Base-by-base conservation (phyloP, 768 basidiomycete genomes). In the Saitozyma podzolica region DNA sequence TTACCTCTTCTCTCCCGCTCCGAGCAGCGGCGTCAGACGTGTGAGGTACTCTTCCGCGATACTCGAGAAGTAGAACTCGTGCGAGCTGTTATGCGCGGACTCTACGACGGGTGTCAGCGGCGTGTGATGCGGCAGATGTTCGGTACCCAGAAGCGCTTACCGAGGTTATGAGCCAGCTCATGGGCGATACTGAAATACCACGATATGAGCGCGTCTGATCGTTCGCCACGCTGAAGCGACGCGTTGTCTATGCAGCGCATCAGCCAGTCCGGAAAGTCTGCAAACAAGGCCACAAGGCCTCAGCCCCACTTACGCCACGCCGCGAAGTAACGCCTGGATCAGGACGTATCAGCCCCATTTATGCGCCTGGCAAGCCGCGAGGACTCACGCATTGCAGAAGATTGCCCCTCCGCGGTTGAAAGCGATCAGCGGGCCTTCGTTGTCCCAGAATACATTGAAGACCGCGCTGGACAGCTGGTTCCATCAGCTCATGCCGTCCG, bases 171-270 rank as follows among this genome's bases (percentile, higher is more conserved):
- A 8, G 67, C 67, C 20, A 73, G 60, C 56, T 73, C 92, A 76
- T 96, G 95, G 0, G 94, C 92, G 13, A 96, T 83, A 0, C 89
- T 88, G 72, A 94, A 91, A 79, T 89, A 99, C 90, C 91, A 95
- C 13, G 90, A 91, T 40, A 89, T 88, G 63, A 87, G 86, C 0
- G 95, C 92, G 40, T 87, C 82, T 14, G 80, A 80, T 29, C 83
- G 70, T 0, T 83, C 77, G 87, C 89, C 10, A 68, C 73, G 57
- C 77, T 78, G 16, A 91, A 90, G 42, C 88, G 85, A 45, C 0
- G 74, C 77, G 64, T 94, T 90, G 69, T 95, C 90, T 92, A 68
- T 54, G 42, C 41, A 16, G 19, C 2, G 29, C 29, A 29, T 29
- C 29, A 29, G 29, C 29, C 2, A 29, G 29, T 29, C 29, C 29